Evolutionary conservation across 2,329 filamentous ascomycete genomes (phyloP).

Genomic region (Calonectria honghensis): DNA sequence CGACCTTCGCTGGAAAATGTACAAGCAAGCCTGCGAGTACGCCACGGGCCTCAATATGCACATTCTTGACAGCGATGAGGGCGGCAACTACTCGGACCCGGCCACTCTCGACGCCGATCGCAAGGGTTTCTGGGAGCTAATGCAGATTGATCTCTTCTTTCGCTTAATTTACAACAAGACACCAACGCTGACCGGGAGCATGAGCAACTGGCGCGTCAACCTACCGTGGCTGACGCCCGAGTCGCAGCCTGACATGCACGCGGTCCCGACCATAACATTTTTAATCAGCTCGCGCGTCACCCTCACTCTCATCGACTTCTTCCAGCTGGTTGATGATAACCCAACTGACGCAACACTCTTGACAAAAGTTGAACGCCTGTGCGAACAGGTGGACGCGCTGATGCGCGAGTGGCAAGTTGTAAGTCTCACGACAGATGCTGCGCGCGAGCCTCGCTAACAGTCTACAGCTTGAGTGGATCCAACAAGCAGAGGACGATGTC

Average conservation of each 20-base stretch:
- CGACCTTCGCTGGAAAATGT: constrained; percentile 34
- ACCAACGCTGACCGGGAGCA: background rate
- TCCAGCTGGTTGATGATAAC: constrained; percentile 14
- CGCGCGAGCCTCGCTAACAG: background rate
- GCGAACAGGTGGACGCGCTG: constrained; percentile 19
- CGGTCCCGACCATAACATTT: constrained; percentile 29
- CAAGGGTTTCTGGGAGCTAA: constrained; percentile 35
- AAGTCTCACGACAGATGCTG: background rate
- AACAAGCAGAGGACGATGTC: constrained; percentile 27
- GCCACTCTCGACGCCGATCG: constrained; percentile 24
- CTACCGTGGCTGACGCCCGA: constrained; percentile 35
- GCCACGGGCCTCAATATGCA: constrained; percentile 38
- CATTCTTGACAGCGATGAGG: constrained; percentile 27
- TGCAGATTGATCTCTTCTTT: constrained; percentile 36
- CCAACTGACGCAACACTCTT: background rate
- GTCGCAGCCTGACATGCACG: constrained; percentile 32
- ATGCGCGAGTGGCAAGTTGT: constrained; percentile 35
- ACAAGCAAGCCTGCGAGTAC: constrained; percentile 31
- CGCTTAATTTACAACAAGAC: constrained; percentile 30
- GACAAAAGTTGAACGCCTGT: constrained; percentile 6
- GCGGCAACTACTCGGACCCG: constrained; percentile 3
- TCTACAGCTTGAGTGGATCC: constrained; percentile 34
- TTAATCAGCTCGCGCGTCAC: constrained; percentile 33
- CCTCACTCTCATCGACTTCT: constrained; percentile 24
- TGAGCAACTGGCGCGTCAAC: constrained; percentile 36